phyloP scores from a whole-genome alignment of 1,139 yeast species.

The Debaryomyces sp. region DNA sequence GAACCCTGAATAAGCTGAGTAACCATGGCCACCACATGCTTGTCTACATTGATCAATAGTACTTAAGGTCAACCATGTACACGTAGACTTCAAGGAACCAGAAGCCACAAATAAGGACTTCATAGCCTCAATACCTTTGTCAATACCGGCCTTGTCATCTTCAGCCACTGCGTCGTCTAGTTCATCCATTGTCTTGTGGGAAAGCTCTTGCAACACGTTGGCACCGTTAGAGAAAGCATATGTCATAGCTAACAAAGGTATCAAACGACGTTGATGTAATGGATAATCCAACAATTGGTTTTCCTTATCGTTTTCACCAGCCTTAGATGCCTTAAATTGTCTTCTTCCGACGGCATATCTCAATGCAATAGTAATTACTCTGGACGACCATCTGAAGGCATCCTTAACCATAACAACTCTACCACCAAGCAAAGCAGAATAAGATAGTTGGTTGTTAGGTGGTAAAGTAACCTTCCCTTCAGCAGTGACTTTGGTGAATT shows the following conservation, averaged over 20 bases:
- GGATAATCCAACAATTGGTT: conserved; percentile 78
- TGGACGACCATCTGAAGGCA: conserved; percentile 77
- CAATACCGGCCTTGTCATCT: conserved; percentile 44
- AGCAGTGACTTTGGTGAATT: conserved; percentile 71
- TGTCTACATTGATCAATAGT: conserved; percentile 89
- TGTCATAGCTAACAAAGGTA: conserved; percentile 80
- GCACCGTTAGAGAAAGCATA: conserved; percentile 79
- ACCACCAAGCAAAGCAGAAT: conserved; percentile 85
- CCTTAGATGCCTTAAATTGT: conserved; percentile 63
- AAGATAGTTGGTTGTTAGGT: conserved; percentile 84
- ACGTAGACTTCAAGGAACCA: conserved; percentile 86
- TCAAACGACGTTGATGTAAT: conserved; percentile 80
- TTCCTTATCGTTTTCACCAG: conserved; percentile 42
- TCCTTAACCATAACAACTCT: conserved; percentile 89
- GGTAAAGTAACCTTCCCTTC: conserved; percentile 73
- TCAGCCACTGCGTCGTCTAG: conserved; percentile 57
- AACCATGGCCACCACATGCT: conserved; percentile 98
- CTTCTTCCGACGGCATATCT: conserved; percentile 90
- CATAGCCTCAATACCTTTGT: conserved; percentile 58
- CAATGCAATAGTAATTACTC: conserved; percentile 80
- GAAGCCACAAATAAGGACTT: conserved; percentile 83
- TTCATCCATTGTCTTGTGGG: conserved; percentile 51
- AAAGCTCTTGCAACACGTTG: conserved; percentile 60
- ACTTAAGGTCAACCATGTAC: conserved; percentile 82
- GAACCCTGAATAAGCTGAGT: conserved; percentile 85